These are phyloP conservation scores for Furcasterigmium furcatum DNA, from an alignment of 2,329 filamentous ascomycete species.

Conservation along the genomic window DNA sequence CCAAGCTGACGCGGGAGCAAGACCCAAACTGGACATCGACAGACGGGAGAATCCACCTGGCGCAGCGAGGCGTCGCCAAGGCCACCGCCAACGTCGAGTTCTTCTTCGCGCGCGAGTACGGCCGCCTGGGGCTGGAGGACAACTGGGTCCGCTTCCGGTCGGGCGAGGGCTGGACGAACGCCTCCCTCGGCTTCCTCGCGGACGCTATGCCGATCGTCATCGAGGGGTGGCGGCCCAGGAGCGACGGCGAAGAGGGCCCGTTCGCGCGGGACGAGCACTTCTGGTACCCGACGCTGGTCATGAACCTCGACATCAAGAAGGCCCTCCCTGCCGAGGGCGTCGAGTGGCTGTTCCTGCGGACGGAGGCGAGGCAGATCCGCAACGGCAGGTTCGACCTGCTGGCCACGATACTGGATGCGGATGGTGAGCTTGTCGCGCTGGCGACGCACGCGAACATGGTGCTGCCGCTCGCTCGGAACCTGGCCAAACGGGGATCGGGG, in stretches of 20 bases:
- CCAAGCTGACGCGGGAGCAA: constrained; percentile 13
- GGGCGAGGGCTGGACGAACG: constrained; percentile 60
- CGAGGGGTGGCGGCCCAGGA: constrained; percentile 41
- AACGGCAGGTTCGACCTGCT: constrained; percentile 76
- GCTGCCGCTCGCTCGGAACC: constrained; percentile 11
- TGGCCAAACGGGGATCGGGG: constrained; percentile 6
- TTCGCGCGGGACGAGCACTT: constrained; percentile 35
- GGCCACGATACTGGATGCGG: constrained; percentile 58
- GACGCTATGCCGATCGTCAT: constrained; percentile 69
- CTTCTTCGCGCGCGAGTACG: constrained; percentile 8
- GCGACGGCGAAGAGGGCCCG: constrained; percentile 19
- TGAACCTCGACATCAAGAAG: constrained; percentile 79
- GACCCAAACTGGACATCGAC: constrained; percentile 24
- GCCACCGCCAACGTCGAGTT: constrained; percentile 21
- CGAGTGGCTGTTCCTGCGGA: constrained; percentile 68
- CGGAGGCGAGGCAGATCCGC: constrained; percentile 62
- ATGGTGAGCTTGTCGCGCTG: constrained; percentile 24
- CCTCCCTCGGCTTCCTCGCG: constrained; percentile 59
- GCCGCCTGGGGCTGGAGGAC: constrained; percentile 33
- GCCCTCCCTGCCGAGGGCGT: constrained; percentile 62
- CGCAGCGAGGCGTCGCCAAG: constrained; percentile 11
- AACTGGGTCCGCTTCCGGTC: constrained; percentile 65
- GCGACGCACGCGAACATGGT: constrained; percentile 14
- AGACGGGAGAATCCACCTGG: background rate
- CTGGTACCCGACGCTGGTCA: constrained; percentile 74